Conservation (phyloP, 257 asterid genomes). For the Henckelia pumila region DNA sequence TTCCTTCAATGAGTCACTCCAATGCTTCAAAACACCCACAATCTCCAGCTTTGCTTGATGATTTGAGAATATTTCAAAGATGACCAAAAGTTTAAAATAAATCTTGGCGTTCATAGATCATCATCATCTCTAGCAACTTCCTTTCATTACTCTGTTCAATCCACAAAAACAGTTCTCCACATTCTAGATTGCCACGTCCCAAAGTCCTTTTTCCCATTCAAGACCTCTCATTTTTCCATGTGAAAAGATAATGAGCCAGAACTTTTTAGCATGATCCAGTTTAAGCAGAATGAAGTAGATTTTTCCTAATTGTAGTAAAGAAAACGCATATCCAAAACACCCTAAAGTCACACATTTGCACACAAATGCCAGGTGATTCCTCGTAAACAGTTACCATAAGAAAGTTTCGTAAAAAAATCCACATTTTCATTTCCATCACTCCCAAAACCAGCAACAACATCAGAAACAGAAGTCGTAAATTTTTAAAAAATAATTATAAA, state of each 20-base stretch:
- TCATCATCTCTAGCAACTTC: not conserved
- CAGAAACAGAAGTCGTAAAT: not conserved
- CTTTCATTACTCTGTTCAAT: not conserved
- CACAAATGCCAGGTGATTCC: slow-evolving; percentile 15
- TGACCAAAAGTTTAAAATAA: not conserved
- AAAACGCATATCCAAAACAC: slow-evolving; percentile 5
- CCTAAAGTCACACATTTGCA: slow-evolving; percentile 11
- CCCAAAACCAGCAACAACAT: slow-evolving; percentile 14
- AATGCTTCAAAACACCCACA: not conserved
- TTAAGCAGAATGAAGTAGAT: not conserved
- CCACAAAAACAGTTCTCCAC: not conserved
- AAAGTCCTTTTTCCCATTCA: not conserved
- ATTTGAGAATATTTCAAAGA: slow-evolving; percentile 7
- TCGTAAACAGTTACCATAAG: not conserved
- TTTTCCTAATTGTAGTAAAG: not conserved
- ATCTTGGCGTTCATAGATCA: not conserved
- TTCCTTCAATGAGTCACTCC: not conserved
- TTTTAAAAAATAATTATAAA: no score
- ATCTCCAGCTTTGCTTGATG: not conserved
- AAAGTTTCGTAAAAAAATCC: slow-evolving; percentile 15
- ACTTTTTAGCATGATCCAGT: not conserved
- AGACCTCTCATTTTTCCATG: slow-evolving; percentile 7
- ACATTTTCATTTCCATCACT: slow-evolving; percentile 22
- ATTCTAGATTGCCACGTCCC: not conserved
- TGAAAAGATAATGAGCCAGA: not conserved